A percentile compares a stretch with the other conserved stretches of the same genome.
Conservation (phyloP, 2,329 filamentous ascomycete species). For the Paramyrothecium roridum region DNA sequence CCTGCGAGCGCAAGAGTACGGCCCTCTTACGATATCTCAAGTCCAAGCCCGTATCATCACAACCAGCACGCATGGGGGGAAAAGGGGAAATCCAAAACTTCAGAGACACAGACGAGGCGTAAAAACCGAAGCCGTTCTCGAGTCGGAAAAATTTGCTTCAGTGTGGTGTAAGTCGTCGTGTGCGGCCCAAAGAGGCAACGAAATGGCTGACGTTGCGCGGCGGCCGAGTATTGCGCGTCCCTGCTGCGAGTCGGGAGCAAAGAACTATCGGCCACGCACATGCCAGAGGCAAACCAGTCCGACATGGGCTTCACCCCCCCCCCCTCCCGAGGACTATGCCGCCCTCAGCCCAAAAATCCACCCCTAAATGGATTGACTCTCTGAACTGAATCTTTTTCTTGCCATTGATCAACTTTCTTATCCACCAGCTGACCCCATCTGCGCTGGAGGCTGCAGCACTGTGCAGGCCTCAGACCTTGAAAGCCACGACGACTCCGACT, state of each 20-base stretch:
- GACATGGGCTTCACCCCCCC: neutral
- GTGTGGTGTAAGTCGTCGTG: neutral
- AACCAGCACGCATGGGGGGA: neutral
- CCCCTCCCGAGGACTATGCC: too few species aligned
- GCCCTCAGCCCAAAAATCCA: too few species aligned
- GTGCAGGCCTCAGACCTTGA: neutral
- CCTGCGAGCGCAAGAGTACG: neutral
- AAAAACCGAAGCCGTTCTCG: neutral
- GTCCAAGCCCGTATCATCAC: neutral
- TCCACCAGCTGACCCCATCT: neutral
- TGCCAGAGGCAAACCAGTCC: slow-evolving; percentile 2
- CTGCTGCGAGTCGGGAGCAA: slow-evolving; percentile 19
- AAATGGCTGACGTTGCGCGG: slow-evolving; percentile 24
- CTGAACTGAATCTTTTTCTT: too few species aligned
- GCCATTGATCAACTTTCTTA: too few species aligned
- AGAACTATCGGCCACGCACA: slow-evolving; percentile 5
- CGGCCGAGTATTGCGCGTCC: slow-evolving; percentile 27
- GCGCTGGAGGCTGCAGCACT: neutral
- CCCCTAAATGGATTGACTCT: too few species aligned
- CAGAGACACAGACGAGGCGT: too few species aligned
- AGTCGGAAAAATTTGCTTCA: neutral
- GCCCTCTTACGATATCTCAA: neutral
- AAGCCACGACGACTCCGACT: neutral
- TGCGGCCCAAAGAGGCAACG: slow-evolving; percentile 5
- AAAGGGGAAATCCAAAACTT: too few species aligned